These are phyloP conservation scores for Hyphodiscus hymeniophilus DNA, from an alignment of 495 filamentous ascomycete species.

Conservation along the genomic window DNA sequence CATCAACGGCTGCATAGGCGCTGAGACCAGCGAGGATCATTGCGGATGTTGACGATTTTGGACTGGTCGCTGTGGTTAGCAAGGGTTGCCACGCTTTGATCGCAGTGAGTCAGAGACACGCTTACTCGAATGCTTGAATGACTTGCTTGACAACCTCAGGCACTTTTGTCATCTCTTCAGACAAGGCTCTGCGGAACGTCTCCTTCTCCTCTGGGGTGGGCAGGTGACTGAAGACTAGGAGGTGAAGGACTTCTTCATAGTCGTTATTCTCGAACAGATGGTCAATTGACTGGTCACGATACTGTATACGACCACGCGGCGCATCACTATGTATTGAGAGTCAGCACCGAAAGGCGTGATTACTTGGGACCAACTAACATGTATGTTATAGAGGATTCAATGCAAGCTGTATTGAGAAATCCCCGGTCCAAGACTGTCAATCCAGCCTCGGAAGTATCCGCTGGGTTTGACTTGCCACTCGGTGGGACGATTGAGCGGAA, in stretches of 20 bases:
- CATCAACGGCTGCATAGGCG: slow-evolving; percentile 26
- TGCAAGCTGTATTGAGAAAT: slow-evolving; percentile 45
- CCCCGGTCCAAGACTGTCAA: slow-evolving; percentile 46
- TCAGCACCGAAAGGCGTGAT: slow-evolving; percentile 15
- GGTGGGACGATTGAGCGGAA: too few species aligned
- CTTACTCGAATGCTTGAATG: slow-evolving; percentile 26
- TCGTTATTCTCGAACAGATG: slow-evolving; percentile 31
- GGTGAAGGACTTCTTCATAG: slow-evolving; percentile 34
- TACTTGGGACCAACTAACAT: slow-evolving; percentile 40
- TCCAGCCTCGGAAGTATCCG: too few species aligned
- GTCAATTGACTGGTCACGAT: slow-evolving; percentile 36
- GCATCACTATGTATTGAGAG: slow-evolving; percentile 23
- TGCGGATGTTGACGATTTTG: slow-evolving; percentile 17
- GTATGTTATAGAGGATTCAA: slow-evolving; percentile 41
- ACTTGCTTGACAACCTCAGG: slow-evolving; percentile 27
- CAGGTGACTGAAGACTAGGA: slow-evolving; percentile 39
- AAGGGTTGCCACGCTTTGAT: background rate
- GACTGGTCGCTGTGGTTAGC: slow-evolving; percentile 6
- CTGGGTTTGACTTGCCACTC: too few species aligned
- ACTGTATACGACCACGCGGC: slow-evolving; percentile 25
- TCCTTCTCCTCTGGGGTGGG: slow-evolving; percentile 30
- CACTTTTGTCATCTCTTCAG: slow-evolving; percentile 28
- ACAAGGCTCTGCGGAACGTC: slow-evolving; percentile 27
- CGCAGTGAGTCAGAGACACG: too few species aligned
- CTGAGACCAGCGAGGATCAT: slow-evolving; percentile 31